Base-by-base conservation (phyloP, 805 yeast genomes). In the Saccharomycopsis schoenii region DNA sequence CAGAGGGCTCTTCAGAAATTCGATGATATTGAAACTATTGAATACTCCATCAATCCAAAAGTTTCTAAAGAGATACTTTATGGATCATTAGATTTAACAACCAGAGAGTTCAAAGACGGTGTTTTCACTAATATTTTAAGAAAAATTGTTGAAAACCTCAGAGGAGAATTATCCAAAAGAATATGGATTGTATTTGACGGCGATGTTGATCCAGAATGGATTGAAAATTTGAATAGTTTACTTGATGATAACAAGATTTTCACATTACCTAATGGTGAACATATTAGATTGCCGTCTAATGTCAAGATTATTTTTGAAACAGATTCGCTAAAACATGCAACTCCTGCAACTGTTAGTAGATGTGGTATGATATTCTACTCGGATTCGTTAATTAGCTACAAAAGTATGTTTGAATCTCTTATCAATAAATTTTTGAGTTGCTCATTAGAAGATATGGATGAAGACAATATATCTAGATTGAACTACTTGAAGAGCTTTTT, bases 101-200 rank as follows among this genome's bases (percentile, higher is more conserved):
- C 97, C 0, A 74, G 96, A 37, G 97, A 93, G 59, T 93, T 97
- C 97, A 81, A 80, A 0, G 98, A 93, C 72, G 98, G 98, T 5
- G 68, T 92, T 10, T 79, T 92, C 58, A 88, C 96, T 0, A 71
- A 81, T 10, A 77, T 86, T 8, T 67, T 93, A 52, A 75, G 98
- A 64, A 76, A 75, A 58, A 78, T 86, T 0, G 69, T 69, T 34
- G 71, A 71, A 2, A 84, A 84, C 63, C 65, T 80, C 15, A 74
- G 87, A 54, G 90, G 89, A 0, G 92, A 87, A 63, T 66, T 69
- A 9, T 64, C 73, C 1, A 83, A 80, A 62, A 71, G 77, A 2
- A 77, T 84, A 15, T 91, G 96, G 94, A 79, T 93, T 62, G 79
- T 92, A 0, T 88, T 93, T 68, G 97, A 93, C 72, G 96, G 97